Conservation (phyloP, 495 filamentous ascomycete species). For the Talaromyces proteolyticus region DNA sequence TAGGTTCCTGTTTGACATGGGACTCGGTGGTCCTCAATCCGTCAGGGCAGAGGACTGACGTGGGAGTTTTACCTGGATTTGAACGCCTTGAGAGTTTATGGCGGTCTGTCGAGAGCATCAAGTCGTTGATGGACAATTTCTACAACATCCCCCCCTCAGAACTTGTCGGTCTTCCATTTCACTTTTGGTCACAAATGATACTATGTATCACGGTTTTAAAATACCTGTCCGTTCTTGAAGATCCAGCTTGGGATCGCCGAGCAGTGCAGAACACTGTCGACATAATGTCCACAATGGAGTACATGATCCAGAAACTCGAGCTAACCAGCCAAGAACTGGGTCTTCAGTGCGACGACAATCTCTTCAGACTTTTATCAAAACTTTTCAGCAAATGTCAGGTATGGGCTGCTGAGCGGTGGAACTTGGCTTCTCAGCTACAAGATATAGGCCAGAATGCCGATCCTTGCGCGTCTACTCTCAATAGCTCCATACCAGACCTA, state of each 20-base stretch:
- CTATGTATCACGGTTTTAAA: slow-evolving; percentile 28
- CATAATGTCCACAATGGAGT: slow-evolving; percentile 22
- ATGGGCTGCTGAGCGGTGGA: slow-evolving; percentile 15
- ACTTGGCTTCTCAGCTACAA: slow-evolving; percentile 4
- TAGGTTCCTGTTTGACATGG: slow-evolving; percentile 17
- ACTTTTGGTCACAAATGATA: slow-evolving; percentile 31
- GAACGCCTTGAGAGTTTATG: slow-evolving; percentile 28
- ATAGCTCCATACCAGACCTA: slow-evolving; percentile 13
- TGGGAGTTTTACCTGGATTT: slow-evolving; percentile 14
- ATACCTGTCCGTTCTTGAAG: slow-evolving; percentile 28
- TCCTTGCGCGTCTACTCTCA: slow-evolving; percentile 3
- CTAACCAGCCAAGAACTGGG: slow-evolving; percentile 18
- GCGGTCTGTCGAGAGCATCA: slow-evolving; percentile 27
- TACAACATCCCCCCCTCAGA: slow-evolving; percentile 17
- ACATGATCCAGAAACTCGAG: slow-evolving; percentile 18
- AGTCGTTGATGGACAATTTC: slow-evolving; percentile 27
- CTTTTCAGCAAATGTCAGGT: slow-evolving; percentile 17
- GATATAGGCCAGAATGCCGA: neutral
- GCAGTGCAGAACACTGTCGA: slow-evolving; percentile 26
- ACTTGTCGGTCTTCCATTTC: slow-evolving; percentile 22
- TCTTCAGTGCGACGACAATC: slow-evolving; percentile 17
- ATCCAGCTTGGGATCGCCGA: slow-evolving; percentile 34
- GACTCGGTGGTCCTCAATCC: slow-evolving; percentile 10
- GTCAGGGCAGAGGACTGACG: slow-evolving; percentile 5
- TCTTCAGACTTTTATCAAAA: slow-evolving; percentile 20